A percentile compares a stretch with the other conserved stretches of the same genome.
Evolutionary conservation across 2,329 filamentous ascomycete genomes (phyloP).

Genomic region (Ambrosiella cleistominuta): DNA sequence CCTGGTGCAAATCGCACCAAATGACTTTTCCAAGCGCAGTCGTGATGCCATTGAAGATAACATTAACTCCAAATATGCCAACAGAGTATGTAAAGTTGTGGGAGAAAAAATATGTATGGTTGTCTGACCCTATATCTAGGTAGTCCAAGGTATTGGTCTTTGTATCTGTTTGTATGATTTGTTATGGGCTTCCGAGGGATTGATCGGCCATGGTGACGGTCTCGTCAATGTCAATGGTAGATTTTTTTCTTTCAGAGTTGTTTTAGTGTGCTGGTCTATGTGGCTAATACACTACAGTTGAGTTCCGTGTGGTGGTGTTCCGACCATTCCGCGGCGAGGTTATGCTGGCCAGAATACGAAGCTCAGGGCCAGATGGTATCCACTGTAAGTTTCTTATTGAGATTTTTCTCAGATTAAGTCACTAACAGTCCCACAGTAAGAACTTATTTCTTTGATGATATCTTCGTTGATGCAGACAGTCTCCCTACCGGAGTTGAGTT

Average conservation of each 20-base stretch:
- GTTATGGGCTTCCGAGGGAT: conserved; percentile 71
- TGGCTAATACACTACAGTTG: conserved; percentile 36
- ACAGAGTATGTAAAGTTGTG: conserved; percentile 43
- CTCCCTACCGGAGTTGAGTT: conserved; percentile 62
- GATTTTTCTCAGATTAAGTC: background rate
- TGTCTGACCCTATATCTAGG: conserved; percentile 24
- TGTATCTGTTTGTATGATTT: conserved; percentile 90
- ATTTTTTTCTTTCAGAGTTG: conserved; percentile 12
- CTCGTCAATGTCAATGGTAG: conserved; percentile 85
- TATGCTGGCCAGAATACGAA: conserved; percentile 66
- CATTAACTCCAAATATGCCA: conserved; percentile 92
- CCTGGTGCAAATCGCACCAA: conserved; percentile 78
- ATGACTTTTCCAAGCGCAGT: conserved; percentile 73
- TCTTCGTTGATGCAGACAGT: conserved; percentile 58
- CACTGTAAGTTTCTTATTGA: conserved; percentile 32
- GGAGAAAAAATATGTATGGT: background rate
- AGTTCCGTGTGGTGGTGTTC: conserved; percentile 87
- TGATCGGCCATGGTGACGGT: conserved; percentile 84
- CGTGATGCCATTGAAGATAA: conserved; percentile 82
- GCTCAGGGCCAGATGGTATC: conserved; percentile 54
- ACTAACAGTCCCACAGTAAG: conserved; percentile 28
- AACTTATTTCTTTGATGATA: conserved; percentile 87
- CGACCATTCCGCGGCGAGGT: conserved; percentile 92
- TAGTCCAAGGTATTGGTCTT: conserved; percentile 84
- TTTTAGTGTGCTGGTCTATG: background rate